Base-by-base conservation (phyloP, 768 basidiomycete species). In the Coprinellus micaceus region DNA sequence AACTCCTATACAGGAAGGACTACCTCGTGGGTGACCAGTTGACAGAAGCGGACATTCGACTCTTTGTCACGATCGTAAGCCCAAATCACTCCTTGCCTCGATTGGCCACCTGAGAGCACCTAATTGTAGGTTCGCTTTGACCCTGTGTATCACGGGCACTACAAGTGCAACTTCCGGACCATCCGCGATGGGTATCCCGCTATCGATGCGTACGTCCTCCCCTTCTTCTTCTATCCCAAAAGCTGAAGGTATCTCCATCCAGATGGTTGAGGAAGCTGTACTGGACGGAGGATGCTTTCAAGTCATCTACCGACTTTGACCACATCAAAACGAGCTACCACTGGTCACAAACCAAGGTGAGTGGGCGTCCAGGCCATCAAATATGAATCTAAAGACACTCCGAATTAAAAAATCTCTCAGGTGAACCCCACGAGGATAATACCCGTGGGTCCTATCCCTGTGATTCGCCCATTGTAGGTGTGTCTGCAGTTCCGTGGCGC, bases 61-160 rank as follows among this genome's bases (percentile, higher is more conserved):
- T 98, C 41, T 98, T 82, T 74, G 94, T 96, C n/a, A 97, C 96
- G 2, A 87, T 94, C 57, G 88, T 94, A 60, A 61, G n/a, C n/a
- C n/a, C n/a, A n/a, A n/a, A n/a, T n/a, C n/a, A n/a, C n/a, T n/a
- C n/a, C n/a, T n/a, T n/a, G n/a, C n/a, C n/a, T n/a, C n/a, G n/a
- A n/a, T n/a, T n/a, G n/a, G n/a, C n/a, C n/a, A n/a, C n/a, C n/a
- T n/a, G n/a, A n/a, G n/a, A n/a, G n/a, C n/a, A n/a, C n/a, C n/a
- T n/a, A n/a, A n/a, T n/a, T n/a, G 12, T 56, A 91, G 89, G 74
- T 92, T 58, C 91, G 93, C 33, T 95, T 94, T 71, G 94, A 96
- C 63, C 85, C 87, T 1, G 95, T 89, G 15, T 98, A 98, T 70
- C 81, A 88, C 46, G 84, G 87, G 0, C 91, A 94, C 68, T 98